Evolutionary conservation across 2,329 filamentous ascomycete genomes (phyloP).

Genomic region (Penicillium freii): DNA sequence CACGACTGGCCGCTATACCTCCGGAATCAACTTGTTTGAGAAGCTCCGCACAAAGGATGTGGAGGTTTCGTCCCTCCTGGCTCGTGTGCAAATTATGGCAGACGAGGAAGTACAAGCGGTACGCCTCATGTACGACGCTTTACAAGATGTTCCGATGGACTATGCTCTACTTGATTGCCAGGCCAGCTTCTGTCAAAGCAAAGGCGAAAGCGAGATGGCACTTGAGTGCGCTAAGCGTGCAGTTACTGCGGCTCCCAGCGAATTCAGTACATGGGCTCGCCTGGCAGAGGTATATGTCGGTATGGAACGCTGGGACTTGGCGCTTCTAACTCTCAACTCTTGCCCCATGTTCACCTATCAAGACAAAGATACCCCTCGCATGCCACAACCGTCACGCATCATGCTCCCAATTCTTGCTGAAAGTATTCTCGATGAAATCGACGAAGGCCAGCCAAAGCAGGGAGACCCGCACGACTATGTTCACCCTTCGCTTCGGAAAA

Average conservation of each 20-base stretch:
- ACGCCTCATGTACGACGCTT: slow-evolving; percentile 77
- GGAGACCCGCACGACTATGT: slow-evolving; percentile 79
- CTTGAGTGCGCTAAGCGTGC: slow-evolving; percentile 90
- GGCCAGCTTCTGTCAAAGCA: slow-evolving; percentile 84
- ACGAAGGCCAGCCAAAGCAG: slow-evolving; percentile 73
- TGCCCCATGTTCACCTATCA: slow-evolving; percentile 99
- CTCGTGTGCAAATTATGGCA: slow-evolving; percentile 87
- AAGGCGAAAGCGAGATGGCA: slow-evolving; percentile 82
- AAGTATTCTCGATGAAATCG: slow-evolving; percentile 91
- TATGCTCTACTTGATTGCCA: slow-evolving; percentile 95
- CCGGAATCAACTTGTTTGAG: slow-evolving; percentile 95
- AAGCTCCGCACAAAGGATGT: slow-evolving; percentile 88
- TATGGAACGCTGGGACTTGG: slow-evolving; percentile 95
- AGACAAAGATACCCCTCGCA: slow-evolving; percentile 91
- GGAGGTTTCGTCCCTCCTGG: slow-evolving; percentile 88
- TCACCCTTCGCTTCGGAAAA: slow-evolving; percentile 77
- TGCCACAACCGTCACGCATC: slow-evolving; percentile 89
- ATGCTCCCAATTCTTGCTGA: slow-evolving; percentile 83
- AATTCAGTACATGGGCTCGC: slow-evolving; percentile 95
- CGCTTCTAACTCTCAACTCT: slow-evolving; percentile 90
- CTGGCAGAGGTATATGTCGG: slow-evolving; percentile 90
- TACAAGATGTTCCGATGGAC: slow-evolving; percentile 94
- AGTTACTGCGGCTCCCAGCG: slow-evolving; percentile 91
- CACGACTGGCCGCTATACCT: slow-evolving; percentile 90
- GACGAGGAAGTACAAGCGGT: slow-evolving; percentile 98